Conservation (phyloP, 1,284 basidiomycete species). For the Ganoderma resinaceum region DNA sequence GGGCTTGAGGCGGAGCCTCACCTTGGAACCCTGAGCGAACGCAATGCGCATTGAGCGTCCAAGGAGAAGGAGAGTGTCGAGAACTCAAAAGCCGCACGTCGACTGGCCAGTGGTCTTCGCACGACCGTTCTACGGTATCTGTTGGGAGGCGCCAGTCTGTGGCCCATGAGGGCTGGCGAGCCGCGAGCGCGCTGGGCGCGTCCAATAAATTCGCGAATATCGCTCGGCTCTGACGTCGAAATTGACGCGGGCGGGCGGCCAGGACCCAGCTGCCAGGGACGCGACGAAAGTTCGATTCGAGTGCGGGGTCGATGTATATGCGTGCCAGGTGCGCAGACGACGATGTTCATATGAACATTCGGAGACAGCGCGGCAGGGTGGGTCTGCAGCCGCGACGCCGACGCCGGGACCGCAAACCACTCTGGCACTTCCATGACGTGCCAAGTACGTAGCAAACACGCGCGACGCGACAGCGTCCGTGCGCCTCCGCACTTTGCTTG, state of each 20-base stretch:
- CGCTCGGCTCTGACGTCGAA: not conserved
- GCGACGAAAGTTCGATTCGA: not conserved
- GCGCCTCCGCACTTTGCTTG: not conserved
- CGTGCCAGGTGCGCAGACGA: not conserved
- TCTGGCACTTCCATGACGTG: slow-evolving; percentile 4
- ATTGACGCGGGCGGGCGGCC: not conserved
- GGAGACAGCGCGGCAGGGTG: slow-evolving; percentile 16
- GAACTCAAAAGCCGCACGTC: not conserved
- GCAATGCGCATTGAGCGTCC: not conserved
- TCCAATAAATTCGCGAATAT: slow-evolving; percentile 1
- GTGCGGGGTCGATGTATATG: not conserved
- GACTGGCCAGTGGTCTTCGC: not conserved
- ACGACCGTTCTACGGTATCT: not conserved
- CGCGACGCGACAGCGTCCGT: not conserved
- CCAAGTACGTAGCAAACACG: slow-evolving; percentile 11
- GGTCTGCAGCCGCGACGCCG: not conserved
- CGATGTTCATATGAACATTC: slow-evolving; percentile 12
- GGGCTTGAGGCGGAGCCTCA: not conserved
- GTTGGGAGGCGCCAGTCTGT: not conserved
- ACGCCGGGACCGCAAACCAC: slow-evolving; percentile 3
- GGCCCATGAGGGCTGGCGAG: slow-evolving; percentile 1
- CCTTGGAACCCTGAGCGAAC: not conserved
- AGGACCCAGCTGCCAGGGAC: not conserved
- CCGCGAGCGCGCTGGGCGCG: not conserved
- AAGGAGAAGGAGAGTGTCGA: not conserved